phyloP scores from a whole-genome alignment of 352 stramenopile genomes.

The Phytophthora sojae region DNA sequence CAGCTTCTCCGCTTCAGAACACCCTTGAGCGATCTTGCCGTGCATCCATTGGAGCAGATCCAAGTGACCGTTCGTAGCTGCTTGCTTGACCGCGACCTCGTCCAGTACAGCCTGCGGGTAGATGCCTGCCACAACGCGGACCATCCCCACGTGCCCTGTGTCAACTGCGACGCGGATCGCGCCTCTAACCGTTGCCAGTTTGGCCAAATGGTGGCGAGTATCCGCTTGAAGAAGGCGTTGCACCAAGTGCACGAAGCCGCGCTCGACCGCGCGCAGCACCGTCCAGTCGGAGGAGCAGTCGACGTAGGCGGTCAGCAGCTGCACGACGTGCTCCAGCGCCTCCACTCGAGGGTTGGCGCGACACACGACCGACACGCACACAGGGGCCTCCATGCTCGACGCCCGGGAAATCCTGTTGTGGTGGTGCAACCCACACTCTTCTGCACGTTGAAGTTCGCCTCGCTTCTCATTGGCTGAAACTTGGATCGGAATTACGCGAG shows the following conservation, averaged over 20 bases:
- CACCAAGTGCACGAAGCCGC: conserved; percentile 52
- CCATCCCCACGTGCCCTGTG: conserved; percentile 37
- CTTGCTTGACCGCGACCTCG: conserved; percentile 32
- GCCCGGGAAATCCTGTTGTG: conserved; percentile 21
- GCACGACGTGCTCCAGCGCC: conserved; percentile 50
- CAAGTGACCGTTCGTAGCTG: conserved; percentile 34
- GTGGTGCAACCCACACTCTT: conserved; percentile 14
- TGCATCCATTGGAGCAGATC: conserved; percentile 37
- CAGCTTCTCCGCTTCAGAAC: background rate
- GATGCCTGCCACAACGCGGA: conserved; percentile 8
- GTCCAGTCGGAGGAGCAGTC: conserved; percentile 52
- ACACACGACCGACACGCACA: conserved; percentile 30
- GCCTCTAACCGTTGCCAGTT: conserved; percentile 13
- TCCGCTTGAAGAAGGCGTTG: conserved; percentile 34
- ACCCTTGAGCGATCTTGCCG: background rate
- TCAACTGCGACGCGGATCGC: conserved; percentile 47
- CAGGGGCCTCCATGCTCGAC: conserved; percentile 18
- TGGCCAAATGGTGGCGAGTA: conserved; percentile 28
- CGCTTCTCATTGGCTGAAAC: conserved; percentile 3
- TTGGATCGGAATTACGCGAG: background rate
- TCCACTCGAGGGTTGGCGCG: conserved; percentile 23
- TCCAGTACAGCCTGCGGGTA: conserved; percentile 26
- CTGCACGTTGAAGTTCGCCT: conserved; percentile 11
- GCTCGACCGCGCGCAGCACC: conserved; percentile 44
- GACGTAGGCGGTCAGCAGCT: conserved; percentile 43